Evolutionary conservation across 345 rosid species (phyloP), one percentile per base, ranked within the genome.

Genomic region (Camelina neglecta): DNA sequence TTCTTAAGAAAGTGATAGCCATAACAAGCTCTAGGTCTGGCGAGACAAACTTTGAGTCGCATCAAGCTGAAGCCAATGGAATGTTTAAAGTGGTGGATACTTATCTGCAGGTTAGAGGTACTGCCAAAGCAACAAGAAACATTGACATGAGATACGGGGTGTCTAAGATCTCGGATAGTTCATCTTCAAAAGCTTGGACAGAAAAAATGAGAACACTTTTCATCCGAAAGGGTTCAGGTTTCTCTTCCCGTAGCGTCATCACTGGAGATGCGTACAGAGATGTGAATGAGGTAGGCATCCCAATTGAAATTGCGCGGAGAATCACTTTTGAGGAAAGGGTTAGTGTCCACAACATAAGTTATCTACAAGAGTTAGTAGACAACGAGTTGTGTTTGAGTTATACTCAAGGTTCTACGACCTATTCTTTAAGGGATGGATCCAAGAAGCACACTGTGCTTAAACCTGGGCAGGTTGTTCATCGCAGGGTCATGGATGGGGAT

Each of bases 261-360:
- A 90, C 99, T 16, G 99, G 99, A 38, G 99, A 95, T 80, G 84
- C 93, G 10, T 95, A 85, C 75, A 88, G 84, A 63, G 75, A 48
- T 38, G 99, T 95, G 10, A 88, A 86, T 70, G 91, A 92, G 72
- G 89, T 95, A 74, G 99, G 99, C 1, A 80, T 95, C 24, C 99
- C 99, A 10, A 74, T 60, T 50, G 99, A 92, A 60, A 80, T 95
- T 55, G 99, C 99, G 1, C 97, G 87, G 51, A 80, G 91, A 48
- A 92, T 95, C 59, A 95, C 99, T 0, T 88, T 89, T 11, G 99
- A 90, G 83, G 99, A 94, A 88, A 87, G 84, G 76, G 97, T 94
- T 2, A 92, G 79, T 44, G 65, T 65, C 42, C 93, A 92, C 81
- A 92, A 94, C 54, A 72, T 85, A 71, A 42, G 64, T 1, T 81